A percentile compares a stretch with the other conserved stretches of the same genome.
Evolutionary conservation across 352 stramenopile species (phyloP).

Genomic region (Phytophthora niederhauseri): DNA sequence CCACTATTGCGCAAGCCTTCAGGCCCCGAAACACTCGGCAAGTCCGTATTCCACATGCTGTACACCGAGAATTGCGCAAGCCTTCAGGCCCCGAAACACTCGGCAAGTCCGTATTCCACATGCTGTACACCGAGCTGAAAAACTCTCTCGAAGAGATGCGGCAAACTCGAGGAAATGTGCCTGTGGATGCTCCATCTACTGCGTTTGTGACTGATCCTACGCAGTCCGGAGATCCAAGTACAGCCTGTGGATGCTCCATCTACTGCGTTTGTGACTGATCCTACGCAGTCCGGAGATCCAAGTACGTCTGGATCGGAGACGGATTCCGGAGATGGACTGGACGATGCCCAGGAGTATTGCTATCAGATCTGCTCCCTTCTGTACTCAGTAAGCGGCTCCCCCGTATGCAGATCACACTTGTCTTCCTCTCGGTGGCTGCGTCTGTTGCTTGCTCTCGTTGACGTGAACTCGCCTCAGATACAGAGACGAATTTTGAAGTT

Average conservation of each 20-base stretch:
- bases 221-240: slow-evolving; percentile 50
- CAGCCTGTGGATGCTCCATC: slow-evolving; percentile 15
- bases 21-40: slow-evolving; percentile 86
- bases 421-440: slow-evolving; percentile 86
- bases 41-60: slow-evolving; percentile 92
- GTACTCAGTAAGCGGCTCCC: slow-evolving; percentile 87
- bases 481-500: slow-evolving; percentile 86
- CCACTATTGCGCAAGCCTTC: slow-evolving; percentile 84
- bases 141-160: slow-evolving; percentile 84
- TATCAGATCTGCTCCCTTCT: slow-evolving; percentile 90
- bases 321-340: slow-evolving; percentile 38
- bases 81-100: slow-evolving; percentile 88
- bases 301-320: slow-evolving; percentile 43
- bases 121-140: slow-evolving; percentile 91
- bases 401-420: slow-evolving; percentile 80
- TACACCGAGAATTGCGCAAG: slow-evolving; percentile 87
- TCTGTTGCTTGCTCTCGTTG: slow-evolving; percentile 80
- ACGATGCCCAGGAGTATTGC: slow-evolving; percentile 86
- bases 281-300: slow-evolving; percentile 48
- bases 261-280: slow-evolving; percentile 44
- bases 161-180: slow-evolving; percentile 32
- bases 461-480: slow-evolving; percentile 74
- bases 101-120: slow-evolving; percentile 91
- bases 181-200: slow-evolving; percentile 22
- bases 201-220: slow-evolving; percentile 46